Evolutionary conservation across 805 yeast species (phyloP), one percentile per base, ranked within the genome.

Genomic region (Brettanomyces custersianus): DNA sequence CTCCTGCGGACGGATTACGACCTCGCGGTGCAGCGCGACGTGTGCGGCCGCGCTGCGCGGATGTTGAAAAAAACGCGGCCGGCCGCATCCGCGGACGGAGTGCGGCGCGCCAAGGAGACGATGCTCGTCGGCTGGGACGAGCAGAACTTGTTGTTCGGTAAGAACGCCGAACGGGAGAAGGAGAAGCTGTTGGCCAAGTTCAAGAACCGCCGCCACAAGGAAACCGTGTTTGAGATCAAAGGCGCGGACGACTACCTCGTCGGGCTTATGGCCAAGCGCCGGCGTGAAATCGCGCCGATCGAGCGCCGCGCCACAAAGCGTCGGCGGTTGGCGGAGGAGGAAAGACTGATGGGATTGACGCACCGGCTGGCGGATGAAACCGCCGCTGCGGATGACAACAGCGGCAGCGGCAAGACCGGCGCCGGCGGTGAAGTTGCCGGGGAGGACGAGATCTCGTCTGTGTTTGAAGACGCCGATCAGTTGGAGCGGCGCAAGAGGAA

Each of bases 161-260:
- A 72, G 21, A 85, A 85, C 51, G 55, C 69, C 36, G 95, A 84
- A 47, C 69, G 68, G 43, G 92, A 82, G 46, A 84, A 83, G 53
- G 68, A 80, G 19, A 69, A 60, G 29, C 79, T 92, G 49, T 67
- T 92, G 44, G 82, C 75, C 4, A 76, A 77, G 48, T 63, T 92
- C 41, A 74, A 75, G 40, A 71, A 83, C 46, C 68, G 96, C 52
- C 57, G 65, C 29, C 65, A 75, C 34, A 80, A 84, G 49, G 97
- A 92, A 54, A 92, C 98, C 0, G 96, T 92, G 4, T 92, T 92
- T 55, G 99, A 92, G 58, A 81, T 87, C 58, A 73, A 77, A 41
- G 74, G 78, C 49, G 70, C 67, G 34, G 84, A 78, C 45, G 80
- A 80, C 44, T 72, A 77, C 34, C 66, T 86, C 52, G 80, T 83